Conservation (phyloP, 345 rosid genomes). For the Hevea brasiliensis region DNA sequence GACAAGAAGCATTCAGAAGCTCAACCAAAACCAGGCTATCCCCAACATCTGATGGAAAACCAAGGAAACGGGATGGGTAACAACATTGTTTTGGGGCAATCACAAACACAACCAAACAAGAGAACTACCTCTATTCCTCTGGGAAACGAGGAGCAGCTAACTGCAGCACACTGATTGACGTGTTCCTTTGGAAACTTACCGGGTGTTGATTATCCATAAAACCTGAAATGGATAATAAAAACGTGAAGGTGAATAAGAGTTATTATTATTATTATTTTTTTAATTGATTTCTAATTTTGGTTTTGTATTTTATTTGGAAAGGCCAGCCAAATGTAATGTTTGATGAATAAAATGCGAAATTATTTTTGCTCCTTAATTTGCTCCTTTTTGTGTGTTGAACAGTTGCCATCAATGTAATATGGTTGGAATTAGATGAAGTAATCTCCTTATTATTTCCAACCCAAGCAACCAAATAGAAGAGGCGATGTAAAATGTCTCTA, state of each 20-base stretch:
- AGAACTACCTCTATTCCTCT: slow-evolving; percentile 38
- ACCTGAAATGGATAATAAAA: slow-evolving; percentile 10
- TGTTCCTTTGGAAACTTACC: not conserved
- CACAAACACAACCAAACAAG: slow-evolving; percentile 37
- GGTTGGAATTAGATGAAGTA: too few relatives aligned
- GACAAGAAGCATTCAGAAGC: slow-evolving; percentile 36
- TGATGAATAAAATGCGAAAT: not conserved
- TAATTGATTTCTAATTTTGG: not conserved
- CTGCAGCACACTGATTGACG: slow-evolving; percentile 18
- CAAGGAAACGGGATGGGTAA: slow-evolving; percentile 23
- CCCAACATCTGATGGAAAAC: slow-evolving; percentile 24
- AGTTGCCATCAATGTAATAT: too few relatives aligned
- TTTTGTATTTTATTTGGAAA: not conserved
- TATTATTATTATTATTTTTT: not conserved
- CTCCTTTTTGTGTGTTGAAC: too few relatives aligned
- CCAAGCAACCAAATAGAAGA: too few relatives aligned
- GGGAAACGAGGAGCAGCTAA: slow-evolving; percentile 37
- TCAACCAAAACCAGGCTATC: slow-evolving; percentile 24
- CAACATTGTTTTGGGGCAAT: slow-evolving; percentile 21
- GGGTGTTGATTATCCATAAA: slow-evolving; percentile 11
- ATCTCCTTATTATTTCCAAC: too few relatives aligned
- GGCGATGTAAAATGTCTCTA: too few relatives aligned
- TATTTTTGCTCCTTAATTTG: not conserved
- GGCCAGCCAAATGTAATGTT: not conserved
- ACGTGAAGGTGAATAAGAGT: slow-evolving; percentile 14